Evolutionary conservation across 2,329 filamentous ascomycete genomes (phyloP).

Genomic region (Neofusicoccum parvum): DNA sequence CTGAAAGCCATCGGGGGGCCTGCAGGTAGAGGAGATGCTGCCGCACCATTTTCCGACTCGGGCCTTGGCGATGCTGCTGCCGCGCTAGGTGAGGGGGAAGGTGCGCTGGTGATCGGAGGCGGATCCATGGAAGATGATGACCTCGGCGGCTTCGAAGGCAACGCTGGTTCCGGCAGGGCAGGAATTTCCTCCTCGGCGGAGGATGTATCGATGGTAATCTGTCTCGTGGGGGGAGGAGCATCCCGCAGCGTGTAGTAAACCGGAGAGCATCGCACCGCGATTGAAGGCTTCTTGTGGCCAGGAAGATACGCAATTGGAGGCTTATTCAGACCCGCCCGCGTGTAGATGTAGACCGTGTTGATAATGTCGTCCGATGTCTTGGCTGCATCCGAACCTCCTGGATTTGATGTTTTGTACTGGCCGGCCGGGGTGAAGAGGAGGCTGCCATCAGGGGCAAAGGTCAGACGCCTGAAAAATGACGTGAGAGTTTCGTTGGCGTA

Average conservation of each 20-base stretch:
- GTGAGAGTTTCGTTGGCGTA: constrained; percentile 97
- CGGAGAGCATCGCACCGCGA: constrained; percentile 93
- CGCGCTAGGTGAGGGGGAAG: constrained; percentile 53
- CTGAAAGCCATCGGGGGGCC: constrained; percentile 69
- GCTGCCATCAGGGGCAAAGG: constrained; percentile 94
- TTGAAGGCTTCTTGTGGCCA: constrained; percentile 96
- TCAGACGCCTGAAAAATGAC: constrained; percentile 91
- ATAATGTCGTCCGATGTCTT: constrained; percentile 83
- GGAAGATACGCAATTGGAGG: constrained; percentile 93
- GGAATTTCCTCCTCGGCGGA: constrained; percentile 82
- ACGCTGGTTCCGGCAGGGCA: constrained; percentile 78
- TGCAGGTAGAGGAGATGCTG: constrained; percentile 55
- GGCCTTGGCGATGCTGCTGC: constrained; percentile 57
- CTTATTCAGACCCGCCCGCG: constrained; percentile 92
- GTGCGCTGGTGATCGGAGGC: constrained; percentile 64
- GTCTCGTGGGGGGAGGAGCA: constrained; percentile 67
- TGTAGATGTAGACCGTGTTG: constrained; percentile 99
- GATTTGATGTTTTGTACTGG: constrained; percentile 83
- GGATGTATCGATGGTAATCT: constrained; percentile 94
- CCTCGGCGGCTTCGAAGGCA: constrained; percentile 58
- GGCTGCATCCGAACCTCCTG: constrained; percentile 64
- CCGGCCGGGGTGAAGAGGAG: constrained; percentile 91
- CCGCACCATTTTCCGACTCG: constrained; percentile 55
- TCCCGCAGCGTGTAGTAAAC: constrained; percentile 81
- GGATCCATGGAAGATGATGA: constrained; percentile 78